phyloP scores from a whole-genome alignment of 2,329 filamentous ascomycete species.

The Calonectria pseudoturangicola region DNA sequence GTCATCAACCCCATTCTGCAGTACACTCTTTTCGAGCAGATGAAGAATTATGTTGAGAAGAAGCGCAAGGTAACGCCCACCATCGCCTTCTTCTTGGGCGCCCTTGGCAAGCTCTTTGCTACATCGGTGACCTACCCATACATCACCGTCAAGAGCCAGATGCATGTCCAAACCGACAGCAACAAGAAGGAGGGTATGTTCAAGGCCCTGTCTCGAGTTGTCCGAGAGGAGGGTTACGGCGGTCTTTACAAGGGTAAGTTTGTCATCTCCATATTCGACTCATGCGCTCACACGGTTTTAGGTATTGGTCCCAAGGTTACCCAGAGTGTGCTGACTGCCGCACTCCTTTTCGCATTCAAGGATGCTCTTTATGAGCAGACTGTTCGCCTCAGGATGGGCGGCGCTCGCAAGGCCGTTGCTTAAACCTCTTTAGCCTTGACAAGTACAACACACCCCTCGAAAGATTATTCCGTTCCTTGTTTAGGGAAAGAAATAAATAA shows the following conservation, averaged over 20 bases:
- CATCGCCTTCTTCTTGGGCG: constrained; percentile 92
- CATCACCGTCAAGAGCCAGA: constrained; percentile 98
- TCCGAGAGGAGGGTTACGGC: constrained; percentile 91
- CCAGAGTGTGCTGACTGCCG: constrained; percentile 96
- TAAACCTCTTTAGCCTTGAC: constrained; percentile 47
- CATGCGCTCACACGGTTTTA: constrained; percentile 60
- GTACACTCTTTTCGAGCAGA: constrained; percentile 98
- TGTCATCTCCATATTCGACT: not conserved
- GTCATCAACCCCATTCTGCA: constrained; percentile 99
- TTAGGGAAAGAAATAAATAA: too few relatives aligned
- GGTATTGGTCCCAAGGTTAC: constrained; percentile 97
- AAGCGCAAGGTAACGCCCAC: constrained; percentile 84
- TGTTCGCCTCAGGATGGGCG: constrained; percentile 75
- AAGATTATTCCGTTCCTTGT: too few relatives aligned
- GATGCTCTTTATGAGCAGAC: constrained; percentile 94
- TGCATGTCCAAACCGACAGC: constrained; percentile 89
- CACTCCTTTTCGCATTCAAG: constrained; percentile 98
- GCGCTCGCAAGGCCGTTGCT: constrained; percentile 63
- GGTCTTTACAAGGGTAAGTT: constrained; percentile 92
- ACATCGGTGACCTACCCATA: constrained; percentile 98
- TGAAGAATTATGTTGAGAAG: constrained; percentile 92
- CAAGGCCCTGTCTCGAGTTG: constrained; percentile 84
- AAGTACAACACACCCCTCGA: not conserved
- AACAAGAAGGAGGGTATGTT: constrained; percentile 88
- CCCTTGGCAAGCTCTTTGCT: constrained; percentile 94